Conservation (phyloP, 495 filamentous ascomycete species). For the Talaromyces thailandensis region DNA sequence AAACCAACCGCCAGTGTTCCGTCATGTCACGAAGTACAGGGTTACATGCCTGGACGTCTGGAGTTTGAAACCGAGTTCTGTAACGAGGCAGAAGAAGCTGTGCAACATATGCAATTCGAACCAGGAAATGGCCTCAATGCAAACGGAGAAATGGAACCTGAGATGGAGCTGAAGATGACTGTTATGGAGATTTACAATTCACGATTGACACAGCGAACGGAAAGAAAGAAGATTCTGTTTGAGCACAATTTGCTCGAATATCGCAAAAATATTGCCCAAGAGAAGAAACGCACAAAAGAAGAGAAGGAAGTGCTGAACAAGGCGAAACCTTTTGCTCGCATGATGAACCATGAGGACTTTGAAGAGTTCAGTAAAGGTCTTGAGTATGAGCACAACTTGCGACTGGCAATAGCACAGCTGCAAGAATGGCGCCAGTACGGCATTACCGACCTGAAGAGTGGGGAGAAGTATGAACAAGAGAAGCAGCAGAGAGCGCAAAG, state of each 20-base stretch:
- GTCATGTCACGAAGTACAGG: constrained; percentile 93
- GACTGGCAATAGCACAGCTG: constrained; percentile 80
- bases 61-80: constrained; percentile 98
- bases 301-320: constrained; percentile 85
- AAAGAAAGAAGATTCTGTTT: constrained; percentile 93
- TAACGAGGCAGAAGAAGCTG: constrained; percentile 96
- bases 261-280: constrained; percentile 70
- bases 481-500: constrained; percentile 69
- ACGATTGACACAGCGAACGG: constrained; percentile 80
- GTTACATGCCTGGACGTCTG: constrained; percentile 95
- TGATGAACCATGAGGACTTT: constrained; percentile 93
- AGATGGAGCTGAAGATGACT: constrained; percentile 94
- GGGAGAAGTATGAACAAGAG: constrained; percentile 92
- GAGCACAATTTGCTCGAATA: constrained; percentile 92
- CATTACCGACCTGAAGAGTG: constrained; percentile 72
- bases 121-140: constrained; percentile 87
- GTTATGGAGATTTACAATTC: constrained; percentile 99
- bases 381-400: constrained; percentile 81
- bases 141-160: constrained; percentile 79
- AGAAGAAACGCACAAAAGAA: constrained; percentile 95
- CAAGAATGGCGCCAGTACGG: constrained; percentile 88
- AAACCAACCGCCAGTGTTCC: constrained; percentile 93
- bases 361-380: constrained; percentile 74
- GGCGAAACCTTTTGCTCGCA: constrained; percentile 88
- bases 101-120: constrained; percentile 97